Base-by-base conservation (phyloP, 1,139 yeast genomes). In the Yamadazyma atlantica region DNA sequence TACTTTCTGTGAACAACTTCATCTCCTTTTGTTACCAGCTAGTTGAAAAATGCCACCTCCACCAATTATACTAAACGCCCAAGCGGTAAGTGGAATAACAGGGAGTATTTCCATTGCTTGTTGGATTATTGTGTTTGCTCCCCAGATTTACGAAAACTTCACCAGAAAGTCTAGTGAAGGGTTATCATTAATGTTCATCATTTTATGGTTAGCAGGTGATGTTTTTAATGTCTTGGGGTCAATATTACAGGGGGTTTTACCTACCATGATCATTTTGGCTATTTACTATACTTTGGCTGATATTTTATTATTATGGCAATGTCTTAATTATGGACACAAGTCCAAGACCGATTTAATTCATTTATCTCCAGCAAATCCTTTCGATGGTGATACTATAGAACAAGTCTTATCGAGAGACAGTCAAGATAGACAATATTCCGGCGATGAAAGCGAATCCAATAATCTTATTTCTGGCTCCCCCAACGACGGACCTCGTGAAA, bases 91-190 rank as follows among this genome's bases (percentile, higher is more conserved):
- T 55, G 96, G 95, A 4, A 85, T 88, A 43, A 78, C 92, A 16
- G 96, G 96, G 51, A 85, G 95, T 17, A 87, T 92, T 33, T 90
- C 97, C 13, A 77, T 92, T 32, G 96, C 97, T 14, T 92, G 97
- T 60, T 92, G 98, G 98, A 85, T 92, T 45, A 89, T 92, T 38
- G 97, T 92, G 17, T 92, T 92, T 69, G 95, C 96, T 29, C 98
- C 98, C 12, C 98, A 92, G 58, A 84, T 92, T 32, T 90, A 88
- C 60, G 97, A 92, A 57, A 90, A 90, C 38, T 89, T 86, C 57
- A 74, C 75, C 44, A 70, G 97, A 54, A 82, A 85, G 57, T 80
- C 89, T 25, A 80, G 95, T 2, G 96, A 89, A 43, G 97, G 97
- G 1, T 71, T 90, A 24, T 87, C 96, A 5, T 62, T 89, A 28